A percentile compares a stretch with the other conserved stretches of the same genome.
These are phyloP conservation scores for Babesia caballi DNA, from an alignment of 169 alveolate genomes.

Conservation along the genomic window DNA sequence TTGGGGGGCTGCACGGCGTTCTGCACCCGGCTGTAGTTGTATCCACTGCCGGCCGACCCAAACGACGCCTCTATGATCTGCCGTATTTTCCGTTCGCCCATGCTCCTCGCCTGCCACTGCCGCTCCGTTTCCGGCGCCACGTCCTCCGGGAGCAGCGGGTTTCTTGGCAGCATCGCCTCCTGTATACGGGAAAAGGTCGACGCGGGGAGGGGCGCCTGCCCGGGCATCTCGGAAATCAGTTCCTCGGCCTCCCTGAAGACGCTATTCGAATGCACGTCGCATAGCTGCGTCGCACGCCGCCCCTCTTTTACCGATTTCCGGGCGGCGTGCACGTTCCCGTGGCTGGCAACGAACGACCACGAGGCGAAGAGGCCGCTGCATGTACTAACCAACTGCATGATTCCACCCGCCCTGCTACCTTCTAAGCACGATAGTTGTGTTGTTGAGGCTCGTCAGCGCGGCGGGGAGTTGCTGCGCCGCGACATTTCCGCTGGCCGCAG, in stretches of 20 bases:
- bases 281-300: not conserved
- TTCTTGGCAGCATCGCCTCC: not conserved
- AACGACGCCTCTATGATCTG: not conserved
- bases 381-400: constrained; percentile 14
- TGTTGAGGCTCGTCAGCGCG: constrained; percentile 9
- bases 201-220: not conserved
- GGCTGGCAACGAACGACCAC: constrained; percentile 14
- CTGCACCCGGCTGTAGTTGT: not conserved
- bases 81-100: not conserved
- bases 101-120: not conserved
- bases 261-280: not conserved
- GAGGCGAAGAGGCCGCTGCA: constrained; percentile 29
- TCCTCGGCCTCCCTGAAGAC: constrained; percentile 34
- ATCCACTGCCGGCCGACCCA: not conserved
- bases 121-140: not conserved
- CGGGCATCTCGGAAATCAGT: constrained; percentile 16
- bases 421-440: constrained; percentile 10
- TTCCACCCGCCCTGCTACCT: not conserved
- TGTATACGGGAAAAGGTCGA: not conserved
- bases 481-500: constrained; percentile 41
- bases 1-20: not conserved
- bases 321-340: not conserved
- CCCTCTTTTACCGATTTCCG: not conserved
- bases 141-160: not conserved
- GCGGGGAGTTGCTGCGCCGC: constrained; percentile 5